Evolutionary conservation across 345 rosid genomes (phyloP), one percentile per base, ranked within the genome.

Genomic region (Litchi chinensis): DNA sequence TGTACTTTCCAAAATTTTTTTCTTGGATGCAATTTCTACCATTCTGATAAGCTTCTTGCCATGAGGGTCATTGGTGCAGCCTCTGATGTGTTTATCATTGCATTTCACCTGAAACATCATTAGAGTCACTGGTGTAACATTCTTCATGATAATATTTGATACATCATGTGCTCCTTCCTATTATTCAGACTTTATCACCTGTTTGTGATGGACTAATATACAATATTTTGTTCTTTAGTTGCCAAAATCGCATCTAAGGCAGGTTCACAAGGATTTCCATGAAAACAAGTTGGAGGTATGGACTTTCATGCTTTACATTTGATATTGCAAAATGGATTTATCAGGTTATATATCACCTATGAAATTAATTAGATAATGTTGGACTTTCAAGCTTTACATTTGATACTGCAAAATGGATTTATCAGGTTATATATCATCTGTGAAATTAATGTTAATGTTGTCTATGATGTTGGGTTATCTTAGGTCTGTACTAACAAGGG

Each of bases 251-350:
- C 88, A 90, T 83, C 87, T 93, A 40, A 87, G 97, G 86, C 85
- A 71, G 75, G 93, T 93, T 71, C 98, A 95, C 84, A 82, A 90
- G 71, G 93, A 90, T 50, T 95, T 95, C 71, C 97, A 91, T 44
- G 96, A 91, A 59, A 84, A 89, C 79, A 81, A 80, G 76, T 79
- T 93, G 74, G 88, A 93, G 96, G 98, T 93, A 86, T 65, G 79
- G 65, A 64, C 26, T 19, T 43, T 81, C 59, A 4, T 70, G 40
- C 62, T 32, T 56, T 70, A 60, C 28, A 24, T 37, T 37, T 57
- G 77, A 75, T 71, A 75, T 24, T 59, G 18, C 37, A 26, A 69
- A 32, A 28, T 44, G 32, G 21, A 56, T 69, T 21, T 68, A 13
- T 72, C 43, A 4, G 18, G 60, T 48, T 10, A 32, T 32, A 32